Percentiles rank a stretch among this genome's conserved stretches.
phyloP scores from a whole-genome alignment of 495 filamentous ascomycete genomes.

The Neurospora sp. region DNA sequence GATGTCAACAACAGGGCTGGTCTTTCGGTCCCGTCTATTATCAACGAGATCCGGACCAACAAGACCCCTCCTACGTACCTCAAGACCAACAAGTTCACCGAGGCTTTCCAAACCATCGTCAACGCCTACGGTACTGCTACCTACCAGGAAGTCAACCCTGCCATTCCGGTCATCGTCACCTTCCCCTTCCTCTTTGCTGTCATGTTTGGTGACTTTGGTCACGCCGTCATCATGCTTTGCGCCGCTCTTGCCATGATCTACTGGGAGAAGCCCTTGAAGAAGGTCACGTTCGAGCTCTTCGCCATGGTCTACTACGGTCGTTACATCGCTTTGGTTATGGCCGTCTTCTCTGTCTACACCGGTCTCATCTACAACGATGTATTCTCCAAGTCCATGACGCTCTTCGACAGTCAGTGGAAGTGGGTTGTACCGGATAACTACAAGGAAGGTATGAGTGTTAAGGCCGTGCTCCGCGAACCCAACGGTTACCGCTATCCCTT shows the following conservation, averaged over 20 bases:
- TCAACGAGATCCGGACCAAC: conserved; percentile 91
- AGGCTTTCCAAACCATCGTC: conserved; percentile 97
- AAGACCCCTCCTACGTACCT: conserved; percentile 95
- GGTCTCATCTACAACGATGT: conserved; percentile 96
- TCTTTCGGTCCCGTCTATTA: conserved; percentile 88
- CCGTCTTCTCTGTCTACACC: conserved; percentile 91
- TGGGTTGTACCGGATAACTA: conserved; percentile 63
- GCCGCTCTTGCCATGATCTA: conserved; percentile 86
- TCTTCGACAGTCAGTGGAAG: conserved; percentile 82
- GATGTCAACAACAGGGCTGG: conserved; percentile 95
- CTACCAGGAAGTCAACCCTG: conserved; percentile 95
- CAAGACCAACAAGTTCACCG: conserved; percentile 95
- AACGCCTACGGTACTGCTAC: conserved; percentile 96
- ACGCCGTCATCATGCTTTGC: conserved; percentile 75
- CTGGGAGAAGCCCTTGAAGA: conserved; percentile 81
- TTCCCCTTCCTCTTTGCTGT: conserved; percentile 98
- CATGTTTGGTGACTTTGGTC: conserved; percentile 97
- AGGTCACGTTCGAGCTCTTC: conserved; percentile 88
- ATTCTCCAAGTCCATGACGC: conserved; percentile 83
- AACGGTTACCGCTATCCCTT: conserved; percentile 76
- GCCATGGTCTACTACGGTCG: conserved; percentile 98
- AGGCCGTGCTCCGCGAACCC: conserved; percentile 48
- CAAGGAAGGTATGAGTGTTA: conserved; percentile 45
- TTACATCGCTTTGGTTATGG: conserved; percentile 98
- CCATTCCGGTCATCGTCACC: conserved; percentile 85